phyloP scores from a whole-genome alignment of 2,329 filamentous ascomycete species.

The Trichoderma asperellum region DNA sequence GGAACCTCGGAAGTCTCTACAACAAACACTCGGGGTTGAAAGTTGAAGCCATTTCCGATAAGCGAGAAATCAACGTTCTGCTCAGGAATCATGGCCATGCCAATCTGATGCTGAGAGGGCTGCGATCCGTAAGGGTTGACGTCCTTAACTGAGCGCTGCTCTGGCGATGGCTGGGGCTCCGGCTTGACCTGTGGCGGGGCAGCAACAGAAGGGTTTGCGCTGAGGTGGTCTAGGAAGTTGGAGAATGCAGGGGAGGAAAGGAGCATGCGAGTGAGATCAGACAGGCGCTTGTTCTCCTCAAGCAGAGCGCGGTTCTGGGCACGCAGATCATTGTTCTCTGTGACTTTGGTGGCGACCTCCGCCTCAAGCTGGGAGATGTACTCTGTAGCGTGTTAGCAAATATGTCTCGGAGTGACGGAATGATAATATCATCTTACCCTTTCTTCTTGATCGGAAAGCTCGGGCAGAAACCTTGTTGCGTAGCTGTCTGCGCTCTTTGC shows the following conservation, averaged over 20 bases:
- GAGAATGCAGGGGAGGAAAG: constrained; percentile 81
- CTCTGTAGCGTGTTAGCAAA: constrained; percentile 59
- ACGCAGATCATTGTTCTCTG: constrained; percentile 80
- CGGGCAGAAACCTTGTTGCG: constrained; percentile 98
- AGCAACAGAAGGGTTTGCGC: constrained; percentile 57
- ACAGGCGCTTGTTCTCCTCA: constrained; percentile 83
- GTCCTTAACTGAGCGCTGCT: constrained; percentile 64
- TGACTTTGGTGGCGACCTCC: constrained; percentile 82
- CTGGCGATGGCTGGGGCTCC: constrained; percentile 46
- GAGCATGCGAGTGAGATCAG: constrained; percentile 79
- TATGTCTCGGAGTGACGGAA: background rate
- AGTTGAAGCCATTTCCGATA: constrained; percentile 63
- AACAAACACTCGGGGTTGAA: constrained; percentile 73
- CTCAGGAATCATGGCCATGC: constrained; percentile 84
- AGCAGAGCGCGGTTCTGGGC: constrained; percentile 78
- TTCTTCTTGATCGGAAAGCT: constrained; percentile 95
- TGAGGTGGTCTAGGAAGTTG: constrained; percentile 74
- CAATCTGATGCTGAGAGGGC: constrained; percentile 68
- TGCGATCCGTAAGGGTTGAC: constrained; percentile 63
- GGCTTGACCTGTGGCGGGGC: constrained; percentile 46
- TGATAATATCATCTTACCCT: constrained; percentile 66
- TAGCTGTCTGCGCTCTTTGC: constrained; percentile 95
- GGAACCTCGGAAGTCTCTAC: constrained; percentile 73
- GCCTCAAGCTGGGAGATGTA: constrained; percentile 94
- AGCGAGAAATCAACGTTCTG: constrained; percentile 75